Percentiles rank a stretch among this genome's conserved stretches.
Evolutionary conservation across 257 asterid genomes (phyloP).

Genomic region (Dorcoceras hygrometricum): DNA sequence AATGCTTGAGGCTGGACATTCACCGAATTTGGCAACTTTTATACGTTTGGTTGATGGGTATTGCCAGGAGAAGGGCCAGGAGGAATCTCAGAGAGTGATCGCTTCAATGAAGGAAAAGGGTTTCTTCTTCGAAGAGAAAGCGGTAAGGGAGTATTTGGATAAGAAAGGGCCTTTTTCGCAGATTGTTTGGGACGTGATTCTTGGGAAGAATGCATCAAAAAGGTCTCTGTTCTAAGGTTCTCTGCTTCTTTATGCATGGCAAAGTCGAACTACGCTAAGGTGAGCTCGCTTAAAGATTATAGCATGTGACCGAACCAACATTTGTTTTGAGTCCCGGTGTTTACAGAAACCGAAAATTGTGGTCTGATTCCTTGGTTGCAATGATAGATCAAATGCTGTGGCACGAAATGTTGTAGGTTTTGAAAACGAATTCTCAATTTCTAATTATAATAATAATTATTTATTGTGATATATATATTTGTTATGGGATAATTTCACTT

Average conservation of each 20-base stretch:
- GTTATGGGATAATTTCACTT: too few species aligned
- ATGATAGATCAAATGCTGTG: too few species aligned
- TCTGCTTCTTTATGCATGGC: background rate
- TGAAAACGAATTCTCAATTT: too few species aligned
- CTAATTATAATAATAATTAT: too few species aligned
- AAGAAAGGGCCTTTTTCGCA: slow-evolving; percentile 83
- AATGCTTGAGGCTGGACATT: slow-evolving; percentile 72
- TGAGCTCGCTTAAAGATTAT: too few species aligned
- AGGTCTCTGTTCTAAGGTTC: slow-evolving; percentile 45
- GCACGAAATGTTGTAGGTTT: too few species aligned
- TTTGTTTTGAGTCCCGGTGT: too few species aligned
- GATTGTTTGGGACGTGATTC: slow-evolving; percentile 80
- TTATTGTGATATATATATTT: too few species aligned
- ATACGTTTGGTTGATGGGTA: slow-evolving; percentile 59
- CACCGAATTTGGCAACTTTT: slow-evolving; percentile 64
- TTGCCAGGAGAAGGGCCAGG: slow-evolving; percentile 69
- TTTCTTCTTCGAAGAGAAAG: slow-evolving; percentile 57
- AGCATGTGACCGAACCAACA: too few species aligned
- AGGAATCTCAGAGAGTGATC: slow-evolving; percentile 57
- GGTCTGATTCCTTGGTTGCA: too few species aligned
- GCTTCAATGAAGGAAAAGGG: slow-evolving; percentile 57
- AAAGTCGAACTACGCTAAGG: too few species aligned
- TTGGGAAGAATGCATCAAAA: slow-evolving; percentile 62
- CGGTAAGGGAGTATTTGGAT: slow-evolving; percentile 58
- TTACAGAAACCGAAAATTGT: too few species aligned